phyloP scores from a whole-genome alignment of 2,329 filamentous ascomycete species.

The Epichloe gansuensis region DNA sequence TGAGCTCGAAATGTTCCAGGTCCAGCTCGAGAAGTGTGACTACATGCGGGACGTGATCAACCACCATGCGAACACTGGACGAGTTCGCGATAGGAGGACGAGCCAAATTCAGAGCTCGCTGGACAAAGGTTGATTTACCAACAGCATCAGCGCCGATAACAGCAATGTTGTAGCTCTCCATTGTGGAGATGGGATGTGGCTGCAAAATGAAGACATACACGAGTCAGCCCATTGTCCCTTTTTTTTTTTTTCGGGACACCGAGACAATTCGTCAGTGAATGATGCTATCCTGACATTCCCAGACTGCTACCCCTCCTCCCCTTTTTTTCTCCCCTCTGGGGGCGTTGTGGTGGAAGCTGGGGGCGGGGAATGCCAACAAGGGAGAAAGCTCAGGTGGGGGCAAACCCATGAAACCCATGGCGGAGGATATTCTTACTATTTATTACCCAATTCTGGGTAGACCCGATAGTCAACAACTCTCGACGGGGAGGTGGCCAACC shows the following conservation, averaged over 20 bases:
- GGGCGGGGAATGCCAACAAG: background rate
- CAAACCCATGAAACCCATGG: background rate
- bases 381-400: constrained; percentile 1
- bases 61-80: constrained; percentile 43
- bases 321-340: background rate
- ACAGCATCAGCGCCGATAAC: constrained; percentile 55
- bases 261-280: background rate
- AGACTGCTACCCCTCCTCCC: background rate
- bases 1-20: constrained; percentile 51
- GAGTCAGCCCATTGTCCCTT: constrained; percentile 4
- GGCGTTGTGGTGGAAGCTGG: constrained; percentile 2
- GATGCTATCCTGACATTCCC: background rate
- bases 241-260: background rate
- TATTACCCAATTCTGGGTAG: constrained; percentile 22
- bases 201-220: constrained; percentile 9
- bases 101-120: constrained; percentile 45
- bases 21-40: constrained; percentile 55
- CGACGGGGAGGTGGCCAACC: constrained; percentile 33
- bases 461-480: constrained; percentile 34
- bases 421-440: constrained; percentile 12
- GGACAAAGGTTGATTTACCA: constrained; percentile 57
- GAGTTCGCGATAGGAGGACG: constrained; percentile 40
- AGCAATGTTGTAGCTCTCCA: constrained; percentile 53
- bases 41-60: constrained; percentile 45
- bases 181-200: constrained; percentile 24